These are phyloP conservation scores for Vararia minispora DNA, from an alignment of 768 basidiomycete species.

Conservation along the genomic window DNA sequence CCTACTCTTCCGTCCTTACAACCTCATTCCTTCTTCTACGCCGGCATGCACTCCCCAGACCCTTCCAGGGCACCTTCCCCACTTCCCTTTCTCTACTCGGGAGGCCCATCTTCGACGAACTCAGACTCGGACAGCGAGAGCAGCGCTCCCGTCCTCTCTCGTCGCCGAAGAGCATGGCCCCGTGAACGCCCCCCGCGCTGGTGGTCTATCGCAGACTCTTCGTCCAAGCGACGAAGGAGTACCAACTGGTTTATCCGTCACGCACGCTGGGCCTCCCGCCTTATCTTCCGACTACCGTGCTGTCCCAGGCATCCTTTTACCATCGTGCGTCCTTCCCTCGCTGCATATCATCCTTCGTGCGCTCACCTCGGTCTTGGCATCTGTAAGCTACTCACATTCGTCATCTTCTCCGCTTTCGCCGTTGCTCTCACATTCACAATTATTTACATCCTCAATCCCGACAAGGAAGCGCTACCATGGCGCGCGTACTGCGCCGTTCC, in stretches of 20 bases:
- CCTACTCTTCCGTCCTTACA: background rate
- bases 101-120: slow-evolving; percentile 35
- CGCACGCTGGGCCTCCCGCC: slow-evolving; percentile 44
- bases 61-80: slow-evolving; percentile 58
- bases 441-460: slow-evolving; percentile 90
- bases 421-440: slow-evolving; percentile 77
- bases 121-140: slow-evolving; percentile 60
- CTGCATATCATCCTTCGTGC: background rate
- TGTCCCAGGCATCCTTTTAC: slow-evolving; percentile 74
- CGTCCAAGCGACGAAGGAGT: slow-evolving; percentile 43
- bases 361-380: background rate
- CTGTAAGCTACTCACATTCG: slow-evolving; percentile 52
- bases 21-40: slow-evolving; percentile 19
- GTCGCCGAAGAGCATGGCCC: slow-evolving; percentile 26
- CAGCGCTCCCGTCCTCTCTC: slow-evolving; percentile 27
- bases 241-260: slow-evolving; percentile 32
- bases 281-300: slow-evolving; percentile 57
- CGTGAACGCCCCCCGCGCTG: slow-evolving; percentile 38
- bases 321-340: slow-evolving; percentile 57
- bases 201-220: slow-evolving; percentile 35
- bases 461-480: slow-evolving; percentile 93
- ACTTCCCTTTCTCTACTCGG: slow-evolving; percentile 39
- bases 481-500: slow-evolving; percentile 82
- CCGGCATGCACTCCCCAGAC: slow-evolving; percentile 34
- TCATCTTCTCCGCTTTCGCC: slow-evolving; percentile 72